phyloP scores from a whole-genome alignment of 768 basidiomycete species.

The Amanita muscaria region DNA sequence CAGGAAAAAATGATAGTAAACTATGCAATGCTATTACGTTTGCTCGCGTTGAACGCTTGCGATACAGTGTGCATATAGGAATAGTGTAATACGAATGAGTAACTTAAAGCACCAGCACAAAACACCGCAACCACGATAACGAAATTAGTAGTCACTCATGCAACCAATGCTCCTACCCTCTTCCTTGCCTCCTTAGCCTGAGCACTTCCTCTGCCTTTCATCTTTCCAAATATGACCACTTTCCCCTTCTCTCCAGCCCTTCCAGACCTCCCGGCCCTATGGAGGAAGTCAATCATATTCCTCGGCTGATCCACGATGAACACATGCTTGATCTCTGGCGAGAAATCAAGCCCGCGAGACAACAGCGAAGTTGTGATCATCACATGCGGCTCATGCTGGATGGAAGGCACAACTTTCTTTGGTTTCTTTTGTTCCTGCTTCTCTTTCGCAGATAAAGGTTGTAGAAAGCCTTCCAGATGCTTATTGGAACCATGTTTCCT shows the following conservation, averaged over 20 bases:
- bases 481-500: conserved; percentile 64
- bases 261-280: conserved; percentile 80
- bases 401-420: conserved; percentile 7
- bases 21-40: no score
- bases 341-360: conserved; percentile 85
- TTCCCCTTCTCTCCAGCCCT: conserved; percentile 63
- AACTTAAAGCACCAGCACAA: background rate
- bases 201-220: conserved; percentile 52
- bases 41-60: no score
- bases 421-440: conserved; percentile 6
- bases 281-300: conserved; percentile 88
- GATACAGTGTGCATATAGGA: no score
- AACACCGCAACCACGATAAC: background rate
- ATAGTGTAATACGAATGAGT: background rate
- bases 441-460: conserved; percentile 14
- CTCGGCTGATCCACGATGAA: conserved; percentile 84
- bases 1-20: no score
- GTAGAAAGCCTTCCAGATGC: conserved; percentile 70
- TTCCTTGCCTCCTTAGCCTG: conserved; percentile 42
- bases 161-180: conserved; percentile 24
- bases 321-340: conserved; percentile 67
- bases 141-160: background rate
- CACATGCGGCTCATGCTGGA: conserved; percentile 40
- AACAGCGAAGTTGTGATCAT: conserved; percentile 87
- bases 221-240: conserved; percentile 72